Percentiles rank a stretch among this genome's conserved stretches.
phyloP scores from a whole-genome alignment of 371 early-diverging fungal species.

The Apophysomyces trapeziformis region DNA sequence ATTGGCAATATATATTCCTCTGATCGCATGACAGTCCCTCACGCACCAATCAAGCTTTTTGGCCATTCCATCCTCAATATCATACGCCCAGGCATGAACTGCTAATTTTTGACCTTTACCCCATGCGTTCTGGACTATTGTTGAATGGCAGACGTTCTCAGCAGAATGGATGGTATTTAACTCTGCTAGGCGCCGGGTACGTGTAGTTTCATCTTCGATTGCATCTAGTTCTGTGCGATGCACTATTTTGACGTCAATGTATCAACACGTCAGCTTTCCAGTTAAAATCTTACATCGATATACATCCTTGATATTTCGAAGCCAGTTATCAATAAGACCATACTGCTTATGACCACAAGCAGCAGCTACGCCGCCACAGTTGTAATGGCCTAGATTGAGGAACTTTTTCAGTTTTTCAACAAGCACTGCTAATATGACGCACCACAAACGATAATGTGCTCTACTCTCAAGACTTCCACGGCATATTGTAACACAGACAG shows the following conservation, averaged over 20 bases:
- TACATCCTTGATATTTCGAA: slow-evolving; percentile 78
- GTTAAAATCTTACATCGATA: slow-evolving; percentile 50
- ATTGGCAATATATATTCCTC: slow-evolving; percentile 16
- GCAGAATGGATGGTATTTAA: slow-evolving; percentile 82
- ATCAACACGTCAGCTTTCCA: slow-evolving; percentile 1
- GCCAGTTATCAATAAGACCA: slow-evolving; percentile 89
- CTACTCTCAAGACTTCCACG: slow-evolving; percentile 88
- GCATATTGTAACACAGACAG: slow-evolving; percentile 93
- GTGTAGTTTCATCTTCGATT: slow-evolving; percentile 43
- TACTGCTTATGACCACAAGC: slow-evolving; percentile 61
- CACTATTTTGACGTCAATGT: slow-evolving; percentile 23
- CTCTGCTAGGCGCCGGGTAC: slow-evolving; percentile 63
- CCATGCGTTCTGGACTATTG: slow-evolving; percentile 88
- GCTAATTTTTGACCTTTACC: slow-evolving; percentile 71
- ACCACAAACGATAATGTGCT: slow-evolving; percentile 93
- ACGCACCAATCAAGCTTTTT: slow-evolving; percentile 22
- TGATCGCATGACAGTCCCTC: slow-evolving; percentile 9
- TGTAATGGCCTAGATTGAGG: slow-evolving; percentile 68
- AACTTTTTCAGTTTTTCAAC: neutral
- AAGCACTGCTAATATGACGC: slow-evolving; percentile 11
- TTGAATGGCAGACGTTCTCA: slow-evolving; percentile 71
- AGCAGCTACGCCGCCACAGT: slow-evolving; percentile 88
- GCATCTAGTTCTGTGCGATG: slow-evolving; percentile 56
- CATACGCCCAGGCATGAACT: slow-evolving; percentile 87
- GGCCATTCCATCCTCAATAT: slow-evolving; percentile 65